Conservation (phyloP, 768 basidiomycete species). For the Collybia sp. region DNA sequence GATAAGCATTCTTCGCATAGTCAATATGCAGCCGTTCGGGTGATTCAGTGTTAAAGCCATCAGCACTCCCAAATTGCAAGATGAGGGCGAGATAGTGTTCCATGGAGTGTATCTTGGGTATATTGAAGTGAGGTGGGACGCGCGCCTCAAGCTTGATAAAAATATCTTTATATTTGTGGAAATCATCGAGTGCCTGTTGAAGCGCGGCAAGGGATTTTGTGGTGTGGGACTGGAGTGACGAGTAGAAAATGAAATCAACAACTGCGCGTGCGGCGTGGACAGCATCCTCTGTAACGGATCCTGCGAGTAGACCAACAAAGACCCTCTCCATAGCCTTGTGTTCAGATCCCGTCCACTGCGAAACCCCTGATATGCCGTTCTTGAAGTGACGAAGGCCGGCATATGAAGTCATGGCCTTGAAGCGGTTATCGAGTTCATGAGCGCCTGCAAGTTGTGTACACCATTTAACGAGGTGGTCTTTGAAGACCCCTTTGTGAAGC, state of each 20-base stretch:
- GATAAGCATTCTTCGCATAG: conserved; percentile 20
- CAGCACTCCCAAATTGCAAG: conserved; percentile 9
- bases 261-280: conserved; percentile 9
- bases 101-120: conserved; percentile 25
- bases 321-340: conserved; percentile 20
- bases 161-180: conserved; percentile 16
- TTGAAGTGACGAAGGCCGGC: not conserved
- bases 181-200: conserved; percentile 5
- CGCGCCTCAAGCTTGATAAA: conserved; percentile 11
- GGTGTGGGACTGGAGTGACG: conserved; percentile 8
- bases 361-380: conserved; percentile 24
- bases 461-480: not conserved
- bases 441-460: not conserved
- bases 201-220: conserved; percentile 8
- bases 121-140: conserved; percentile 16
- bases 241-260: conserved; percentile 19
- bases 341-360: conserved; percentile 31
- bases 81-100: conserved; percentile 16
- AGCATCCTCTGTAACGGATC: conserved; percentile 2
- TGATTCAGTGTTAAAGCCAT: conserved; percentile 19
- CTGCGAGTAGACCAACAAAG: conserved; percentile 14
- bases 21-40: conserved; percentile 20
- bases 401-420: not conserved
- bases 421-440: not conserved
- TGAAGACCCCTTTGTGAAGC: not conserved